These are phyloP conservation scores for Populus simonii DNA, from an alignment of 345 rosid species.

Conservation along the genomic window DNA sequence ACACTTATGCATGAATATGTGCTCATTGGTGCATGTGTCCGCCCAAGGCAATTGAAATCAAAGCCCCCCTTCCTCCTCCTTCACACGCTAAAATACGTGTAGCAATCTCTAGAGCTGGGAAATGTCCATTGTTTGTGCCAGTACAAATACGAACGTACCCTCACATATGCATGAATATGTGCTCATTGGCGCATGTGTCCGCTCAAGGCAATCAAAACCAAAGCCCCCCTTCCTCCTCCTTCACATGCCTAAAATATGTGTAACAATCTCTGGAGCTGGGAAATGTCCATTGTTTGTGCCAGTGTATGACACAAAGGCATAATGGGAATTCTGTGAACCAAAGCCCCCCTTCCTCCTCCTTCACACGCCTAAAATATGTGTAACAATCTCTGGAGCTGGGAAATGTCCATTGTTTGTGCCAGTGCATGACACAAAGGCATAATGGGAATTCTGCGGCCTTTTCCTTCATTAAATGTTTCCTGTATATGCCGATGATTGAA, in stretches of 20 bases:
- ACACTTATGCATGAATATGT: not conserved
- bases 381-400: not conserved
- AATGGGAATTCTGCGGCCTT: not conserved
- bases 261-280: not conserved
- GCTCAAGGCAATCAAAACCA: not conserved
- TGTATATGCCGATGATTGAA: not conserved
- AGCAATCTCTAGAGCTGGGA: not conserved
- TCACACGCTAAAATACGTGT: not conserved
- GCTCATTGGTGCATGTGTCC: not conserved
- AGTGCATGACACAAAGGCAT: not conserved
- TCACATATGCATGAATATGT: not conserved
- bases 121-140: not conserved
- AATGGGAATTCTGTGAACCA: not conserved
- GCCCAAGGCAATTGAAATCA: not conserved
- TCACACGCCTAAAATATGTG: too few relatives aligned
- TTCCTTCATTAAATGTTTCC: not conserved
- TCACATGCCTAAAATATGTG: too few relatives aligned
- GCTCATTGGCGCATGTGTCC: not conserved
- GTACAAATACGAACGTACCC: not conserved
- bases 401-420: not conserved
- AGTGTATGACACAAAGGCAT: not conserved
- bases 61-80: too few relatives aligned
- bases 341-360: too few relatives aligned
- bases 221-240: too few relatives aligned
- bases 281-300: not conserved